Evolutionary conservation across 495 filamentous ascomycete genomes (phyloP).

Genomic region (Viridothelium virens): DNA sequence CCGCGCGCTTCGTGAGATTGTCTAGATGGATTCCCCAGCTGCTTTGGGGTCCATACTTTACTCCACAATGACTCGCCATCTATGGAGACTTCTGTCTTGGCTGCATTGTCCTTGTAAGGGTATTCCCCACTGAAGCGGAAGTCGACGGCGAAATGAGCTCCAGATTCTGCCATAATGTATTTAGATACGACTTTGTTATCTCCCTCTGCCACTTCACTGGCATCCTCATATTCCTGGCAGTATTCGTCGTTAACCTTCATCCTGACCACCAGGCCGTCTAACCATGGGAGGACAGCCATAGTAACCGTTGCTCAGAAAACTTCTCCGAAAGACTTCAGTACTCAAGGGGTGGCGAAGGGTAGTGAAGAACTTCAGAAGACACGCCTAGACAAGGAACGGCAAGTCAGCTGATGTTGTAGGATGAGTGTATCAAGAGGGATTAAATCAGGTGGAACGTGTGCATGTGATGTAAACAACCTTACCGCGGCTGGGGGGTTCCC

Average conservation of each 20-base stretch:
- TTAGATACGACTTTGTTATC: constrained; percentile 9
- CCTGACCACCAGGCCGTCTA: constrained; percentile 8
- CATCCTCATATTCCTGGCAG: constrained; percentile 15
- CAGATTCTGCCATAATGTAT: constrained; percentile 16
- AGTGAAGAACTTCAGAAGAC: background rate
- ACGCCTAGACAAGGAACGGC: no score
- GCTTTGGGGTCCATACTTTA: background rate
- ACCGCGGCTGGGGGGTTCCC: no score
- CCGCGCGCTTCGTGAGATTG: background rate
- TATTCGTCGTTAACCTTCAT: constrained; percentile 5
- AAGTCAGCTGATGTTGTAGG: no score
- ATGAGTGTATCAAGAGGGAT: no score
- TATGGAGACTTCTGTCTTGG: background rate
- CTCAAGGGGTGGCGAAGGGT: background rate
- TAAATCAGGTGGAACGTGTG: no score
- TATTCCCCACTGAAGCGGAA: background rate
- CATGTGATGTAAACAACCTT: no score
- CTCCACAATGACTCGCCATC: background rate
- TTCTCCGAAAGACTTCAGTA: background rate
- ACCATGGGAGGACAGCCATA: constrained; percentile 13
- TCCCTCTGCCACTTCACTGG: background rate
- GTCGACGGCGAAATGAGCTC: constrained; percentile 10
- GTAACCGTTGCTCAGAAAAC: background rate
- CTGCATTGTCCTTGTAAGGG: background rate
- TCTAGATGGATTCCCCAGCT: no score